phyloP scores from a whole-genome alignment of 805 yeast genomes.

The Hanseniaspora thailandica region DNA sequence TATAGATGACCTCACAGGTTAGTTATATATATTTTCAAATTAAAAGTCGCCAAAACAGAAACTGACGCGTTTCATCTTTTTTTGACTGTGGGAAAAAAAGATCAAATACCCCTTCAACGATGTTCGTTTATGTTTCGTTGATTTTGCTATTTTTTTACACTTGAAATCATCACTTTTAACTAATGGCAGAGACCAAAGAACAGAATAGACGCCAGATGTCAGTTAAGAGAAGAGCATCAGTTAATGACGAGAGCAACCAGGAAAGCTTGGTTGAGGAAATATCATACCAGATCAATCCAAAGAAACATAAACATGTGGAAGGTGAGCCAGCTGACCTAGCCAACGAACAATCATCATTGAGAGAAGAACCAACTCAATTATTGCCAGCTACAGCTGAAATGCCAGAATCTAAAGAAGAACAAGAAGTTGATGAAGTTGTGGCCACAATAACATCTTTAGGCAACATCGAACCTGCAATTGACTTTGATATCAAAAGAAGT shows the following conservation, averaged over 20 bases:
- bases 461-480: background rate
- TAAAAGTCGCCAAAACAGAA: background rate
- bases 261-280: background rate
- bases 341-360: background rate
- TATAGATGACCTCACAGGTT: slow-evolving; percentile 16
- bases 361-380: slow-evolving; percentile 9
- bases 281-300: slow-evolving; percentile 1
- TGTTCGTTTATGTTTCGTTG: too few species aligned
- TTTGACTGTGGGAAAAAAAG: too few species aligned
- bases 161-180: too few species aligned
- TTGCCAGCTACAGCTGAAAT: background rate
- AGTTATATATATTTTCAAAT: background rate
- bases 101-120: too few species aligned
- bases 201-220: background rate
- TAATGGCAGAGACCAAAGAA: too few species aligned
- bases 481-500: slow-evolving; percentile 33
- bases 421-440: background rate
- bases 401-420: background rate
- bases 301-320: background rate
- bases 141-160: too few species aligned
- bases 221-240: background rate
- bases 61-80: background rate
- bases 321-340: background rate
- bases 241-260: background rate
- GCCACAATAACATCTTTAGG: background rate